Conservation (phyloP, 768 basidiomycete species). For the Leccinum longicurvipes region DNA sequence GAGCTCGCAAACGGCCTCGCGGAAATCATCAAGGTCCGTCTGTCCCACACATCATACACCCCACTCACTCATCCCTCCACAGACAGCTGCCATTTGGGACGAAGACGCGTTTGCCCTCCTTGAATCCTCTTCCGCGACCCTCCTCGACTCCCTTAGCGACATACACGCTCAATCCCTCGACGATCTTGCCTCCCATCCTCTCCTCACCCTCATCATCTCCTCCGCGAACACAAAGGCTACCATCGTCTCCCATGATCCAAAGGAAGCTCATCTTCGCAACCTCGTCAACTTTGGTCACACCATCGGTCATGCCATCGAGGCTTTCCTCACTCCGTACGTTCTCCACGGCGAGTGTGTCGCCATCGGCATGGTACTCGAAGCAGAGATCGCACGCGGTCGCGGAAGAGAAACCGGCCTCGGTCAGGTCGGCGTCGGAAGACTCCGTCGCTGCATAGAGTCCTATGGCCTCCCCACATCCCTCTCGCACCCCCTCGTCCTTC, state of each 20-base stretch:
- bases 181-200: conserved; percentile 80
- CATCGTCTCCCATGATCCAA: conserved; percentile 95
- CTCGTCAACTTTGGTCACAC: conserved; percentile 99
- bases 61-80: conserved; percentile 4
- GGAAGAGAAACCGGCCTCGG: conserved; percentile 61
- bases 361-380: conserved; percentile 96
- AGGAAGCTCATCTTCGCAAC: conserved; percentile 94
- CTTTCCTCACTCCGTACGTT: conserved; percentile 87
- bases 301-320: conserved; percentile 98
- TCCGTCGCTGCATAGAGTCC: conserved; percentile 81
- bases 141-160: conserved; percentile 79
- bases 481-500: conserved; percentile 67
- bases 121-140: conserved; percentile 81
- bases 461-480: conserved; percentile 89
- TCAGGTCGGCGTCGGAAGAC: conserved; percentile 89
- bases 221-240: conserved; percentile 95
- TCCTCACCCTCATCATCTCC: conserved; percentile 87
- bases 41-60: neutral
- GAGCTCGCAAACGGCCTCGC: conserved; percentile 99
- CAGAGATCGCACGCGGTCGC: conserved; percentile 85
- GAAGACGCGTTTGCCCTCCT: conserved; percentile 84
- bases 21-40: conserved; percentile 88
- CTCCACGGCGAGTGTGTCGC: conserved; percentile 96
- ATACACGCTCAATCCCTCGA: conserved; percentile 44
- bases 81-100: conserved; percentile 99